A percentile compares a stretch with the other conserved stretches of the same genome.
Evolutionary conservation across 2,329 filamentous ascomycete genomes (phyloP).

Genomic region (Penicillium sp.): DNA sequence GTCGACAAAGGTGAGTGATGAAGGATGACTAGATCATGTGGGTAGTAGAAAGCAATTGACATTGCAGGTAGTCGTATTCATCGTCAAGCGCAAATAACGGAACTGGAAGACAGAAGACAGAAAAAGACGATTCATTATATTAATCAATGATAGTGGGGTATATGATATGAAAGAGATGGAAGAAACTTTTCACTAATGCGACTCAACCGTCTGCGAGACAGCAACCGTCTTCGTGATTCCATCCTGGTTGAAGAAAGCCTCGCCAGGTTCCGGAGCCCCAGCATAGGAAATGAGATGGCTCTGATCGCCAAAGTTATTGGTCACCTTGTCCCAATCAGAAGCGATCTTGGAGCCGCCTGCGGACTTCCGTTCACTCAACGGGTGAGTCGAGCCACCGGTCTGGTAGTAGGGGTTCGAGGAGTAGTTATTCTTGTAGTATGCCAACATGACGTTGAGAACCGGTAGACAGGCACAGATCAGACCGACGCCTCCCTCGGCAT

Average conservation of each 20-base stretch:
- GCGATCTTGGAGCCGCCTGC: constrained; percentile 18
- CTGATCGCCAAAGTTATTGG: constrained; percentile 29
- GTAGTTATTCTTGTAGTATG: constrained; percentile 26
- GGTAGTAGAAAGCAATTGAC: no score
- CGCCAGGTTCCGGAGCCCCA: constrained; percentile 20
- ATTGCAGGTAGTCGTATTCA: not conserved
- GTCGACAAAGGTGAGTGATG: not conserved
- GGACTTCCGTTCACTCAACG: constrained; percentile 26
- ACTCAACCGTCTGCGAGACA: constrained; percentile 20
- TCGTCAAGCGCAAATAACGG: not conserved
- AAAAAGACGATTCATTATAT: constrained; percentile 1
- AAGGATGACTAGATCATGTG: not conserved
- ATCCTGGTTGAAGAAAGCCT: constrained; percentile 12
- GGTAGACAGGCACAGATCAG: constrained; percentile 40
- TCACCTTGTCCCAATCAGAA: constrained; percentile 17
- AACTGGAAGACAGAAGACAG: no score
- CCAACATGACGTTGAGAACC: constrained; percentile 31
- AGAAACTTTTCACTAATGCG: not conserved
- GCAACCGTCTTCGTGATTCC: constrained; percentile 23
- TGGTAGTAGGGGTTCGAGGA: constrained; percentile 31
- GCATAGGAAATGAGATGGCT: constrained; percentile 33
- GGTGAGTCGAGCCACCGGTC: constrained; percentile 25
- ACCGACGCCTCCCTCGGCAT: constrained; percentile 38
- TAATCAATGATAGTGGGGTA: constrained; percentile 5
- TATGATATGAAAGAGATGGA: not conserved